Conservation (phyloP, 179 eudicot genomes). For the Vitellaria paradoxa region DNA sequence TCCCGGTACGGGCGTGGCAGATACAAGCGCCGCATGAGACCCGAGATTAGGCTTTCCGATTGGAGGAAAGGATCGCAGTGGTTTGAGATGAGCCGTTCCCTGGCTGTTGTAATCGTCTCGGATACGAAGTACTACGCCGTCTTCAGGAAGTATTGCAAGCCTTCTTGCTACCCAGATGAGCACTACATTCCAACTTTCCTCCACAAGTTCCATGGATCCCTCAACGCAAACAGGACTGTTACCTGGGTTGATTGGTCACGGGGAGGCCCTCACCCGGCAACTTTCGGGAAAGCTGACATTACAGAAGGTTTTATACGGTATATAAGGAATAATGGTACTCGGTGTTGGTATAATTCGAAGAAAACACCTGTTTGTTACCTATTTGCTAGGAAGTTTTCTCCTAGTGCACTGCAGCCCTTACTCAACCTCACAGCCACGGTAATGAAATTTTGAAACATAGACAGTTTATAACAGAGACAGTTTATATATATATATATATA, state of each 20-base stretch:
- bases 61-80: conserved; percentile 83
- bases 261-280: conserved; percentile 62
- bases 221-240: conserved; percentile 47
- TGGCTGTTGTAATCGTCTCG: conserved; percentile 44
- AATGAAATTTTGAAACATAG: not conserved
- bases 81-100: conserved; percentile 50
- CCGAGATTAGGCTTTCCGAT: conserved; percentile 33
- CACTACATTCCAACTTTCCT: conserved; percentile 61
- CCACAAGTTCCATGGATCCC: conserved; percentile 30
- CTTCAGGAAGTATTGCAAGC: conserved; percentile 40
- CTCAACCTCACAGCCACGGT: not conserved
- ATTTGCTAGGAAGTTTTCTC: conserved; percentile 55
- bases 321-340: conserved; percentile 18
- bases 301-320: conserved; percentile 28
- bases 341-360: conserved; percentile 32
- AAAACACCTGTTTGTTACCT: conserved; percentile 32
- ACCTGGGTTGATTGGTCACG: conserved; percentile 68
- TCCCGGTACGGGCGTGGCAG: conserved; percentile 53
- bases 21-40: conserved; percentile 39
- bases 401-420: conserved; percentile 51
- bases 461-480: too few relatives aligned
- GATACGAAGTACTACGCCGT: conserved; percentile 38
- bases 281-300: conserved; percentile 44
- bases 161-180: conserved; percentile 54
- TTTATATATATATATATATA: too few relatives aligned